Evolutionary conservation across 2,329 filamentous ascomycete species (phyloP), one percentile per base, ranked within the genome.

Genomic region (Furcasterigmium furcatum): DNA sequence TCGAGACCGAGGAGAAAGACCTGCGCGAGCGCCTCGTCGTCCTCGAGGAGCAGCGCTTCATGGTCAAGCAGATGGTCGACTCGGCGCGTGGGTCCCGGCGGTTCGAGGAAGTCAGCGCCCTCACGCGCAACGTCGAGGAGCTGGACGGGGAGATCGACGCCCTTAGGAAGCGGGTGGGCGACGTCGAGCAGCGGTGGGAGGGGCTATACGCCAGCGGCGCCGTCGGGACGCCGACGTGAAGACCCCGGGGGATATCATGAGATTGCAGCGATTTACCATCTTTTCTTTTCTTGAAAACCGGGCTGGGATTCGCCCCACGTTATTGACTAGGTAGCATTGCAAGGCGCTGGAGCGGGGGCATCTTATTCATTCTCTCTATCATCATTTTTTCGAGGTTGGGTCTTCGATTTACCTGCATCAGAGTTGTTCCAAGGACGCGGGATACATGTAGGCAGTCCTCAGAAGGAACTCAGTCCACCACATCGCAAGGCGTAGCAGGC

Each of bases 31-130:
- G 83, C 4, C 70, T 96, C 12, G 87, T 94, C 24, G 85, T 96
- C 7, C 74, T 96, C 1, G 90, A 96, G 63, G 91, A 96, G 66
- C 91, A 96, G 63, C 86, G 84, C 52, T 95, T 95, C 65, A 82
- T 96, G 67, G 90, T 96, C 0, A 82, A 84, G 30, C 84, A 88
- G 55, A 95, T 95, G 90, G 81, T 95, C 38, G 80, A 80, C 8
- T 81, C 85, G 49, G 89, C 91, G 1, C 85, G 85, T 40, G 85
- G 84, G 35, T 80, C 87, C 10, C 74, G 88, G 22, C 83, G 88
- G 47, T 95, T 95, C 54, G 91, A 96, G 58, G 91, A 96, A 64
- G 88, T 95, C 3, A 80, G 82, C 46, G 88, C 88, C 10, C 68
- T 96, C 46, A 84, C 84, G 4, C 77, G 84, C 47, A 96, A 96